Base-by-base conservation (phyloP, 2,329 filamentous ascomycete species). In the Thermomyces lanuginosus region DNA sequence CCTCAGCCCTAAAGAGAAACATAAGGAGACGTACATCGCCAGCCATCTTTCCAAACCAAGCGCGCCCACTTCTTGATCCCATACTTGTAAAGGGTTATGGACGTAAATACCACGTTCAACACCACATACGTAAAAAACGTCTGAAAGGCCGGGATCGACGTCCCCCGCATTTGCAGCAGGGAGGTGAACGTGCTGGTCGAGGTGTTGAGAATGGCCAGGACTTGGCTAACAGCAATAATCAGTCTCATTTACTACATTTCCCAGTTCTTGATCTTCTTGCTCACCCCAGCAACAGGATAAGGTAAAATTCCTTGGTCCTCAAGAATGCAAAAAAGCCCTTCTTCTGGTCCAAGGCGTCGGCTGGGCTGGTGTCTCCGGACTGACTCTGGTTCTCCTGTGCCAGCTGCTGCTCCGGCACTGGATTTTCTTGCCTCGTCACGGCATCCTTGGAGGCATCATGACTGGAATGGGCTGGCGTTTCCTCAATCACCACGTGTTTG, bases 121-220 rank as follows among this genome's bases (percentile, higher is more conserved):
- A 93, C 58, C 22, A 83, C 66, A 56, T 98, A 98, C 58, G 89
- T 92, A 66, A 93, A 91, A 44, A 95, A 69, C 16, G 80, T 82
- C 59, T 98, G 89, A 61, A 95, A 92, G 29, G 89, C 82, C 5
- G 89, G 89, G 40, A 95, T 91, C 34, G 70, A 82, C 38, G 77
- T 84, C 26, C 72, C 67, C 36, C 67, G 55, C 4, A 57, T 53
- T 31, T 64, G 64, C 16, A 98, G 71, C 29, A 93, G 69, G 14
- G 67, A 70, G 19, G 77, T 80, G 47, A 95, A 81, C 24, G 89
- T 95, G 62, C 91, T 92, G 26, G 84, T 93, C 16, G 71, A 73
- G 1, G 84, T 93, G 55, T 92, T 89, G 60, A 82, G 84, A 32
- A 98, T 70, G 4, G 84, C 73, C 22, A 92, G 72, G 27, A 83